Evolutionary conservation across 2,329 filamentous ascomycete genomes (phyloP).

Genomic region (Aureobasidium melanogenum): DNA sequence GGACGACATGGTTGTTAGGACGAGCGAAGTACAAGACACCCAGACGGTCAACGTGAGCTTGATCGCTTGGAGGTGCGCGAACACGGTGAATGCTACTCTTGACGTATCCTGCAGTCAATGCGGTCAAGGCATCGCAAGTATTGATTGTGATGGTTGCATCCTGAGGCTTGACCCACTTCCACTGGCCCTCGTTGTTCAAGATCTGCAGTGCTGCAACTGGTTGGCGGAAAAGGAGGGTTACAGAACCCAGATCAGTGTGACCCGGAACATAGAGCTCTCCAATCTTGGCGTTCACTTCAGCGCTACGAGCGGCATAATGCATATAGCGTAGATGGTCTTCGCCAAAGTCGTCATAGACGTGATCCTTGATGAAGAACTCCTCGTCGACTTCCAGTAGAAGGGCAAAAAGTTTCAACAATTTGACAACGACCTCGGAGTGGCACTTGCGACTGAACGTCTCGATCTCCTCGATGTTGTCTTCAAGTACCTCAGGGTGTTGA

Average conservation of each 20-base stretch:
- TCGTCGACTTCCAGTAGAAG: slow-evolving; percentile 53
- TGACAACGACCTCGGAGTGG: slow-evolving; percentile 48
- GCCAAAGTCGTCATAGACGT: slow-evolving; percentile 49
- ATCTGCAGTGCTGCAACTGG: slow-evolving; percentile 30
- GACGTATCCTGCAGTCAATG: slow-evolving; percentile 33
- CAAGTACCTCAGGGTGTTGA: slow-evolving; percentile 40
- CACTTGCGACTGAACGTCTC: slow-evolving; percentile 44
- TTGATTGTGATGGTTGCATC: slow-evolving; percentile 33
- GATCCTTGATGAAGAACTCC: slow-evolving; percentile 46
- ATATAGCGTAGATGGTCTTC: slow-evolving; percentile 58
- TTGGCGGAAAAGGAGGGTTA: slow-evolving; percentile 32
- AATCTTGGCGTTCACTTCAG: slow-evolving; percentile 22
- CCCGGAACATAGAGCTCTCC: slow-evolving; percentile 25
- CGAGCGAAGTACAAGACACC: slow-evolving; percentile 44
- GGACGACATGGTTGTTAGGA: slow-evolving; percentile 30
- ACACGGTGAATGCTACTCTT: slow-evolving; percentile 44
- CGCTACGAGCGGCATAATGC: slow-evolving; percentile 40
- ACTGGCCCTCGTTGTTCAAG: slow-evolving; percentile 25
- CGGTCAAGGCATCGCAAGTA: slow-evolving; percentile 31
- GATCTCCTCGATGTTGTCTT: slow-evolving; percentile 45
- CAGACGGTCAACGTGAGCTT: slow-evolving; percentile 40
- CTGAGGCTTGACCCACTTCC: slow-evolving; percentile 33
- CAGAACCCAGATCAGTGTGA: slow-evolving; percentile 35
- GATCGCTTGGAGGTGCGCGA: slow-evolving; percentile 38
- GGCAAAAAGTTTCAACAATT: slow-evolving; percentile 52